phyloP scores from a whole-genome alignment of 805 yeast genomes.

The Danielia reshetovae region DNA sequence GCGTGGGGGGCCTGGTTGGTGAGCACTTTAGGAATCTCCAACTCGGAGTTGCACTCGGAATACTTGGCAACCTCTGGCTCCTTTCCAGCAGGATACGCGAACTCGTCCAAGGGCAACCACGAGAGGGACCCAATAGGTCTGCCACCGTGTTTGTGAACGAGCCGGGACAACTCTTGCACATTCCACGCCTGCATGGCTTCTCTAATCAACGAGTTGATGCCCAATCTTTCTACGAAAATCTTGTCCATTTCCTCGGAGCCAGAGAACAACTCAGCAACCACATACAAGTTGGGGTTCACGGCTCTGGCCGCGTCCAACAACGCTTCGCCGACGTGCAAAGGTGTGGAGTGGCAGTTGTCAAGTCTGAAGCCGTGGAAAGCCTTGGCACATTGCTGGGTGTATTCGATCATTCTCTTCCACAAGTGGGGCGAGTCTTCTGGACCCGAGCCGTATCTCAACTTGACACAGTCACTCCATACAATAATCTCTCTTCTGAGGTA shows the following conservation, averaged over 20 bases:
- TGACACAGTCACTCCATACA: slow-evolving; percentile 97
- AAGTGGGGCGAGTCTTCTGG: slow-evolving; percentile 83
- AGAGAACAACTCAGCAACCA: slow-evolving; percentile 90
- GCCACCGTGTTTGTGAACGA: slow-evolving; percentile 92
- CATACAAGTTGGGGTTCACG: slow-evolving; percentile 80
- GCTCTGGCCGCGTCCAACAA: slow-evolving; percentile 83
- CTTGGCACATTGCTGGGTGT: slow-evolving; percentile 66
- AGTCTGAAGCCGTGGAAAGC: slow-evolving; percentile 85
- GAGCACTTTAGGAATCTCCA: slow-evolving; percentile 64
- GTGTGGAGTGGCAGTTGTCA: slow-evolving; percentile 96
- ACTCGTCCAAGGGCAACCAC: slow-evolving; percentile 72
- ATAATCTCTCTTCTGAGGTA: slow-evolving; percentile 89
- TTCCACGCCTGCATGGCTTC: slow-evolving; percentile 98
- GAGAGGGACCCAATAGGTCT: slow-evolving; percentile 89
- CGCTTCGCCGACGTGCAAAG: slow-evolving; percentile 88
- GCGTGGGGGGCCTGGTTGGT: slow-evolving; percentile 83
- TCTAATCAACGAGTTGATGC: slow-evolving; percentile 82
- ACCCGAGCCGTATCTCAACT: slow-evolving; percentile 74
- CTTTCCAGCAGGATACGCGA: slow-evolving; percentile 59
- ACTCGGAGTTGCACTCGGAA: slow-evolving; percentile 48
- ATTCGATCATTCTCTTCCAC: slow-evolving; percentile 84
- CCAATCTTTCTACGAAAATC: slow-evolving; percentile 84
- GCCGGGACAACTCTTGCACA: slow-evolving; percentile 77
- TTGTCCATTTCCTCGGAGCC: slow-evolving; percentile 92
- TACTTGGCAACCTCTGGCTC: slow-evolving; percentile 27